Conservation (phyloP, 1,284 basidiomycete genomes). For the Tilletia indica region DNA sequence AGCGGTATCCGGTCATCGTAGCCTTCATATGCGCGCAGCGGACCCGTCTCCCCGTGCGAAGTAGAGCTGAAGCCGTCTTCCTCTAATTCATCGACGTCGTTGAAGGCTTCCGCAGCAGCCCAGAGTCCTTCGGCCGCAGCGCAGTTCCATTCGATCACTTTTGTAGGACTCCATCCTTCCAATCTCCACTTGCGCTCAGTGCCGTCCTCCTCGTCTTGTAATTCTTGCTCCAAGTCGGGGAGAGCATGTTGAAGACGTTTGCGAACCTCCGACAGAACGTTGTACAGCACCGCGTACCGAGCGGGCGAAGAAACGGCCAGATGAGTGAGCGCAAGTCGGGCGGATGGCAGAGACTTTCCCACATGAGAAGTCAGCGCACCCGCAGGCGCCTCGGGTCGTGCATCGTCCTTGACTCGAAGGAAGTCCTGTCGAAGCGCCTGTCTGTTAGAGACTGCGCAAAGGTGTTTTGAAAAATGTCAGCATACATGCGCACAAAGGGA, state of each 20-base stretch:
- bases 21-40: slow-evolving; percentile 28
- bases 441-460: slow-evolving; percentile 5
- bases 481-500: slow-evolving; percentile 19
- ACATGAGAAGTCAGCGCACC: slow-evolving; percentile 16
- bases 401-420: slow-evolving; percentile 12
- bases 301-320: slow-evolving; percentile 20
- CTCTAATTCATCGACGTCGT: not conserved
- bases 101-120: slow-evolving; percentile 44
- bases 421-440: slow-evolving; percentile 5
- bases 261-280: slow-evolving; percentile 23
- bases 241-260: slow-evolving; percentile 14
- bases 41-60: not conserved
- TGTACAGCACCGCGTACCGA: slow-evolving; percentile 25
- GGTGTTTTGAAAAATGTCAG: not conserved
- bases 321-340: slow-evolving; percentile 21
- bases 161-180: slow-evolving; percentile 35
- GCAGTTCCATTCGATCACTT: slow-evolving; percentile 40
- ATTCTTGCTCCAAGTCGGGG: too few relatives aligned
- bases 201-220: slow-evolving; percentile 11
- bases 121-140: slow-evolving; percentile 47
- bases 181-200: slow-evolving; percentile 19
- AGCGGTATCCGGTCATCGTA: slow-evolving; percentile 33
- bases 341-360: not conserved
- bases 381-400: slow-evolving; percentile 13
- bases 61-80: not conserved